Evolutionary conservation across 2,329 filamentous ascomycete genomes (phyloP).

Genomic region (Fusarium algeriense): DNA sequence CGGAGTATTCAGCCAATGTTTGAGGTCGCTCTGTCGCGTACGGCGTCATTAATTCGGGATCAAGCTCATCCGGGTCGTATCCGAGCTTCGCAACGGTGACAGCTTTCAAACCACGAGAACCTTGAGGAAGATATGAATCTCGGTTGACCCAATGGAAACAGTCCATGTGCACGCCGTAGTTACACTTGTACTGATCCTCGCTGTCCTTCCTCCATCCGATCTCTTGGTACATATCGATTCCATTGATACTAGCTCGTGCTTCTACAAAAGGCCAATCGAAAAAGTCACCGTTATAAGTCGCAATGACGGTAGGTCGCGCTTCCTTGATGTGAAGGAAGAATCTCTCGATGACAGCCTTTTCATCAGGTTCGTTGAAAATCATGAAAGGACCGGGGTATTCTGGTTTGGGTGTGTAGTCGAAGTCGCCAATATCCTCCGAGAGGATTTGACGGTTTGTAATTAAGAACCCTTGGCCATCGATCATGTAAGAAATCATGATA

Average conservation of each 20-base stretch:
- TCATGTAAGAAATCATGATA: slow-evolving; percentile 99
- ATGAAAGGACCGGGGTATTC: slow-evolving; percentile 96
- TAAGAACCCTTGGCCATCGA: slow-evolving; percentile 96
- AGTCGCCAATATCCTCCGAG: slow-evolving; percentile 96
- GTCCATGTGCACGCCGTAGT: slow-evolving; percentile 98
- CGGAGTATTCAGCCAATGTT: slow-evolving; percentile 95
- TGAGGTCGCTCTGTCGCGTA: slow-evolving; percentile 92
- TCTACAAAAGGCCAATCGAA: slow-evolving; percentile 99
- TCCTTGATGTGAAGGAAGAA: slow-evolving; percentile 98
- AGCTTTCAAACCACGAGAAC: slow-evolving; percentile 95
- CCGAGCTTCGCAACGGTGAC: slow-evolving; percentile 98
- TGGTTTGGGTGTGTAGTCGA: slow-evolving; percentile 97
- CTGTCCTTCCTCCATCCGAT: slow-evolving; percentile 96
- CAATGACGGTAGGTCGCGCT: slow-evolving; percentile 93
- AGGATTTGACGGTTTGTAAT: slow-evolving; percentile 99
- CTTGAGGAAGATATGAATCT: slow-evolving; percentile 97
- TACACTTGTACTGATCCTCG: slow-evolving; percentile 96
- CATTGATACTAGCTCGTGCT: slow-evolving; percentile 89
- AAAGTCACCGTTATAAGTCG: slow-evolving; percentile 99
- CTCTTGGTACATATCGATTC: slow-evolving; percentile 99
- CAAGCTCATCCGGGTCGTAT: slow-evolving; percentile 97
- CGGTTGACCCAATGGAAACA: slow-evolving; percentile 99
- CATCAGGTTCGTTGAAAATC: slow-evolving; percentile 98
- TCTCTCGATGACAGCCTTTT: slow-evolving; percentile 86
- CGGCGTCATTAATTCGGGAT: slow-evolving; percentile 96